Conservation (phyloP, 495 filamentous ascomycete species). For the Trichoderma reesei region DNA sequence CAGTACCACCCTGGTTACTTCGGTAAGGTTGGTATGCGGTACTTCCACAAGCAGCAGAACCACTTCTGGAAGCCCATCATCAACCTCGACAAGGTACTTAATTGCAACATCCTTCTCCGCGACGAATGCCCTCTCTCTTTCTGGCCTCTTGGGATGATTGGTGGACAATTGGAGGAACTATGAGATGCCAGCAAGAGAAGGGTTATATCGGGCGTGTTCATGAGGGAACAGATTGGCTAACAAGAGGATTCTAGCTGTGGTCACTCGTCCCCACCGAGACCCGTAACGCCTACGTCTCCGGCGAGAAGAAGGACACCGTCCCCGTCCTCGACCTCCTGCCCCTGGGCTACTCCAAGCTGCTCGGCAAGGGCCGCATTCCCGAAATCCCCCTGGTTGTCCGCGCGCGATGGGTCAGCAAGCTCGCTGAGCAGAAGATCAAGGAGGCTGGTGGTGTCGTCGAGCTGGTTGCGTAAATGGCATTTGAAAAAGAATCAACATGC, state of each 20-base stretch:
- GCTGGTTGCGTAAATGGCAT: slow-evolving; percentile 65
- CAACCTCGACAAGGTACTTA: slow-evolving; percentile 77
- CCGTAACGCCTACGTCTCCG: slow-evolving; percentile 71
- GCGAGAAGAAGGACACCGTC: slow-evolving; percentile 65
- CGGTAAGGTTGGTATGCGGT: slow-evolving; percentile 95
- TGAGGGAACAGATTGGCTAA: slow-evolving; percentile 22
- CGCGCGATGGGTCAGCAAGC: slow-evolving; percentile 76
- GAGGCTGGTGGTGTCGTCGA: slow-evolving; percentile 86
- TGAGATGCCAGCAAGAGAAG: no score
- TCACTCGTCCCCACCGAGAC: slow-evolving; percentile 72
- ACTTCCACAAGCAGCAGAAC: slow-evolving; percentile 84
- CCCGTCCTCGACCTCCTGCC: slow-evolving; percentile 88
- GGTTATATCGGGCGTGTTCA: no score
- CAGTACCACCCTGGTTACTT: slow-evolving; percentile 90
- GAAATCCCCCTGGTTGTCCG: slow-evolving; percentile 78
- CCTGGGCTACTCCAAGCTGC: slow-evolving; percentile 86
- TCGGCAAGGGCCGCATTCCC: slow-evolving; percentile 86
- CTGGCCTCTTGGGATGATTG: background rate
- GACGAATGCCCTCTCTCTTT: background rate
- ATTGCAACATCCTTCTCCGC: slow-evolving; percentile 12
- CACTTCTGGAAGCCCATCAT: slow-evolving; percentile 88
- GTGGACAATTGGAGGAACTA: no score
- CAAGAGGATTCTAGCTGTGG: slow-evolving; percentile 50
- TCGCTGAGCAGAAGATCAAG: slow-evolving; percentile 92
- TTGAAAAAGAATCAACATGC: background rate